These are phyloP conservation scores for Vitis hybrid DNA, from an alignment of 177 flowering plant species.

Conservation along the genomic window DNA sequence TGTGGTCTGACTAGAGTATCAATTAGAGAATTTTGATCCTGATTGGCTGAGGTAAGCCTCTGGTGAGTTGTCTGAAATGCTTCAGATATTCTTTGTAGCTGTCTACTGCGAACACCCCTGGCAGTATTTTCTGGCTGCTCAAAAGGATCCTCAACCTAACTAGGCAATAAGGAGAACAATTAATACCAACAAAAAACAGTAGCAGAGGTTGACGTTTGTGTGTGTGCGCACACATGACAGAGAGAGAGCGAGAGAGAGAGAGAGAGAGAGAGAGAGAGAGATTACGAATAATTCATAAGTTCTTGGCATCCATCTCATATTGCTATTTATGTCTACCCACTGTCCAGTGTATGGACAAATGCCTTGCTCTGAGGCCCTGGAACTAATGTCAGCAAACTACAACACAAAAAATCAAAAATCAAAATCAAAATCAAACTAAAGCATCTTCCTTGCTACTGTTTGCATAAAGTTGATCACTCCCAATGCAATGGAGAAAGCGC, in stretches of 20 bases:
- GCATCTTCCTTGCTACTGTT: no score
- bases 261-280: constrained; percentile 29
- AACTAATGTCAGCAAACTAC: constrained; percentile 66
- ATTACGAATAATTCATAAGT: constrained; percentile 59
- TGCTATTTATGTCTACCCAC: constrained; percentile 48
- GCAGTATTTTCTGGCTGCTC: constrained; percentile 79
- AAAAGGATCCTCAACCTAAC: constrained; percentile 89
- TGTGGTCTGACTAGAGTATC: constrained; percentile 40
- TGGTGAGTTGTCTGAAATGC: constrained; percentile 38
- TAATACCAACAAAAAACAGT: neutral
- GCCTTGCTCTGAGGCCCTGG: constrained; percentile 45
- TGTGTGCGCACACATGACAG: neutral
- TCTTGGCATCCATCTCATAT: constrained; percentile 58
- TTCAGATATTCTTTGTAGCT: constrained; percentile 47
- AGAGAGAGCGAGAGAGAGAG: neutral
- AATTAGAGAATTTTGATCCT: constrained; percentile 29
- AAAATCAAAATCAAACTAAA: neutral
- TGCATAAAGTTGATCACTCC: neutral
- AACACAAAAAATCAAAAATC: constrained; percentile 10
- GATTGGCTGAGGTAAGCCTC: constrained; percentile 28
- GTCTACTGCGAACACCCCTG: constrained; percentile 49
- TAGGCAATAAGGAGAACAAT: neutral
- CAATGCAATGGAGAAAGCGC: neutral
- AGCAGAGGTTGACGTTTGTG: neutral
- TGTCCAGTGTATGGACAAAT: constrained; percentile 63